Conservation (phyloP, 371 early-diverging fungal genomes). For the Syncephalastrum monosporum region DNA sequence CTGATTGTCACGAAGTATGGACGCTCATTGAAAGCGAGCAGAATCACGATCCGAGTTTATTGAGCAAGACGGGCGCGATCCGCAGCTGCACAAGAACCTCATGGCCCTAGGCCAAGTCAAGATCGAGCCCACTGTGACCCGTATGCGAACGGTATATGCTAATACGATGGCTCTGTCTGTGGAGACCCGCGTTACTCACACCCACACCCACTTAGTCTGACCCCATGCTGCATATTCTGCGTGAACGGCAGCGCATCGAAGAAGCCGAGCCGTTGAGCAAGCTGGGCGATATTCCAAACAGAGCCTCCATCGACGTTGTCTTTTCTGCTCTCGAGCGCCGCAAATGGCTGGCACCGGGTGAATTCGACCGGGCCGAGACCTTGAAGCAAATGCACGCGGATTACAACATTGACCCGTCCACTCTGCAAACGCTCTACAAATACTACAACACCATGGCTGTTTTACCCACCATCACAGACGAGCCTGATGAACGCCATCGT, state of each 20-base stretch:
- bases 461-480: constrained; percentile 33
- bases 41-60: constrained; percentile 18
- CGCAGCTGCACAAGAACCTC: constrained; percentile 35
- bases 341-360: constrained; percentile 33
- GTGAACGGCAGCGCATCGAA: constrained; percentile 28
- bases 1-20: not conserved
- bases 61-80: constrained; percentile 37
- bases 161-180: not conserved
- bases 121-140: constrained; percentile 31
- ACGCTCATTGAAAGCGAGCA: constrained; percentile 12
- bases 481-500: constrained; percentile 28
- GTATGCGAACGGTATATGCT: constrained; percentile 23
- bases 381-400: constrained; percentile 19
- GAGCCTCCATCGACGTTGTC: constrained; percentile 27
- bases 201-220: constrained; percentile 24
- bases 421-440: constrained; percentile 27
- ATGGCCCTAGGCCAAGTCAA: constrained; percentile 35
- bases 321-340: constrained; percentile 36
- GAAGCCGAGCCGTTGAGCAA: constrained; percentile 22
- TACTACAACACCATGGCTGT: constrained; percentile 43
- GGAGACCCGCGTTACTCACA: not conserved
- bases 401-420: constrained; percentile 28
- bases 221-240: constrained; percentile 41
- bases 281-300: constrained; percentile 6
- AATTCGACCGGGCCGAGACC: constrained; percentile 20